Evolutionary conservation across 805 yeast genomes (phyloP), one percentile per base, ranked within the genome.

Genomic region (Maudiozyma bulderi): DNA sequence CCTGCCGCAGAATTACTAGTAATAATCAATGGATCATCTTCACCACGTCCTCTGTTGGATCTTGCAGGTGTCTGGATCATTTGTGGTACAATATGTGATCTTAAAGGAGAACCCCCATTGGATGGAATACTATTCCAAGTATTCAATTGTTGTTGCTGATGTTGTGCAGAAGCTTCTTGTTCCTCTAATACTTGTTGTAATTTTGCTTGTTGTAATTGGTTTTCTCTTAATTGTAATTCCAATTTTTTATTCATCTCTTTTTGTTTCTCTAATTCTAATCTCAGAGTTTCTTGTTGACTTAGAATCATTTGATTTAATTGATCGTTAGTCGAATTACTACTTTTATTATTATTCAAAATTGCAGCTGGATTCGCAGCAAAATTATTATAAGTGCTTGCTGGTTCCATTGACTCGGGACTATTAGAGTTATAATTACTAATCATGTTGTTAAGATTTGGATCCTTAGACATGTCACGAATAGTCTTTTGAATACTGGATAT

Each of bases 401-500:
- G 15, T n/a, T 40, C 33, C 7, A 30, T 28, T 13, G 33, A 40
- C 8, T 30, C 33, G 3, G 33, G 32, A 11, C 33, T 40, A 15
- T 28, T 32, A 20, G 26, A 26, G 13, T 30, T 30, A 3, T 31
- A 14, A 42, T 42, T 42, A 9, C 15, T 37, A 40, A 45, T 45
- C 10, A 40, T 40, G n/a, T 29, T 29, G 9, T 28, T 40, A 6
- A 47, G 26, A 15, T 52, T 46, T 14, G 52, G 46, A 31, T 52
- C 52, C 35, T 44, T 52, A n/a, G 52, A 50, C 30, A 49, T 39
- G 26, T 50, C 52, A 14, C 44, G 34, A 11, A 49, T 43, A n/a
- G 47, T 42, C 44, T 50, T 56, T 45, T 55, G 57, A 28, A 55
- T 40, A 10, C 84, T 84, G 6, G 81, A 76, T 43, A 84, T 74